Percentiles rank a stretch among this genome's conserved stretches.
Conservation (phyloP, 352 stramenopile species). For the Phytophthora melonis region DNA sequence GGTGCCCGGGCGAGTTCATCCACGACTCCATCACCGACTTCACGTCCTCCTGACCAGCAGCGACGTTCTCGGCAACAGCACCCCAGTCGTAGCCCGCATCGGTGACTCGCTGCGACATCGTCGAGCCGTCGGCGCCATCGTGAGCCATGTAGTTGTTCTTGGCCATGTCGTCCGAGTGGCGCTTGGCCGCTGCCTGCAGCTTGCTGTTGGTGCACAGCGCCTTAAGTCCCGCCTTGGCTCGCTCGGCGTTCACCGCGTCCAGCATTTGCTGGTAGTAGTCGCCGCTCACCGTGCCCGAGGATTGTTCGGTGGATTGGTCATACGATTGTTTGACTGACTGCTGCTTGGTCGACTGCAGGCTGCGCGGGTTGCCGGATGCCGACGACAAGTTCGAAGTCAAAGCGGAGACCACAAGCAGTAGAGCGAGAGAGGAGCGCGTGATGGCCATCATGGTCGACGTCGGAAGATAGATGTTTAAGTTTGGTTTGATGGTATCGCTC, state of each 20-base stretch:
- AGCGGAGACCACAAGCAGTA: constrained; percentile 27
- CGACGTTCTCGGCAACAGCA: constrained; percentile 65
- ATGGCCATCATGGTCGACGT: constrained; percentile 34
- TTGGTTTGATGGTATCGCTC: constrained; percentile 15
- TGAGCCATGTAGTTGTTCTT: constrained; percentile 62
- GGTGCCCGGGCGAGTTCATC: constrained; percentile 68
- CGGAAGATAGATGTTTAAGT: neutral
- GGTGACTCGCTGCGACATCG: constrained; percentile 52
- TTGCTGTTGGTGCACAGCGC: constrained; percentile 59
- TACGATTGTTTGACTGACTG: constrained; percentile 29
- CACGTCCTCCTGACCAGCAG: constrained; percentile 59
- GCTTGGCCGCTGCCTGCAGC: constrained; percentile 35
- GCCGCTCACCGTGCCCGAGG: constrained; percentile 11
- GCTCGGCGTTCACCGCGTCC: constrained; percentile 56
- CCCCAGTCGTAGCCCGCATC: constrained; percentile 59
- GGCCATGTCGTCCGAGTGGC: constrained; percentile 55
- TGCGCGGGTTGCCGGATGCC: constrained; percentile 32
- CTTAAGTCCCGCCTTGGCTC: constrained; percentile 46
- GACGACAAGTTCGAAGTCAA: constrained; percentile 24
- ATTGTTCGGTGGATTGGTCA: neutral
- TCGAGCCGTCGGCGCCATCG: constrained; percentile 56
- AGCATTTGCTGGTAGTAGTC: constrained; percentile 45
- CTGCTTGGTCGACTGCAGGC: constrained; percentile 39
- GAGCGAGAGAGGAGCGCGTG: constrained; percentile 26
- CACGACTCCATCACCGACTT: constrained; percentile 61